These are phyloP conservation scores for Setaria italica DNA, from an alignment of 202 grass and related monocot species.

Conservation along the genomic window DNA sequence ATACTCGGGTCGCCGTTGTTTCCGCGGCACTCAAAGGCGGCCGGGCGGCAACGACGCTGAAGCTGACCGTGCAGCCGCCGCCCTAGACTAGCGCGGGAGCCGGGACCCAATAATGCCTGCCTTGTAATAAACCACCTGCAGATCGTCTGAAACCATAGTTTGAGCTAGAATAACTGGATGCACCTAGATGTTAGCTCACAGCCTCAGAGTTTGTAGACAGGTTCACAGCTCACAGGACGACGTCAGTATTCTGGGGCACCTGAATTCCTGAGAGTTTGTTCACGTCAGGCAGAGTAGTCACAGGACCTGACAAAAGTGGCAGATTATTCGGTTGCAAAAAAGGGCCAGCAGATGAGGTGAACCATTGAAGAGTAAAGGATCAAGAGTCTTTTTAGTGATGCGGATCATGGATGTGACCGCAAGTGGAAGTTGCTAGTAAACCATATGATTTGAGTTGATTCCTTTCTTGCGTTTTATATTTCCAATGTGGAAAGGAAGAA, in stretches of 20 bases:
- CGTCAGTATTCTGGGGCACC: background rate
- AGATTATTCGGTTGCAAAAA: background rate
- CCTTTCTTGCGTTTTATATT: background rate
- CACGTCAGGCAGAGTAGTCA: background rate
- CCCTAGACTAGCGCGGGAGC: background rate
- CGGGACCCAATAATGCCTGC: background rate
- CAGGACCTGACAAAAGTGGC: background rate
- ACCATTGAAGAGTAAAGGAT: background rate
- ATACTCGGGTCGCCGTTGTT: constrained; percentile 34
- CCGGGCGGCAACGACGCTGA: constrained; percentile 40
- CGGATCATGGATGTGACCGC: background rate
- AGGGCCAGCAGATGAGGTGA: background rate
- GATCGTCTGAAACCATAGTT: background rate
- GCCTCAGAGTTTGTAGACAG: background rate
- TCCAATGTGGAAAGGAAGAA: background rate
- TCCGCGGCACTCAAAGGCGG: constrained; percentile 58
- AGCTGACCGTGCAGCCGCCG: constrained; percentile 47
- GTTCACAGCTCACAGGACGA: background rate
- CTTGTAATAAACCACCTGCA: background rate
- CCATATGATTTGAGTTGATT: background rate
- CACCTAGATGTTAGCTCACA: background rate
- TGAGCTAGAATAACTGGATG: background rate
- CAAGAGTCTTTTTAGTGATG: background rate
- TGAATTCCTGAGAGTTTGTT: background rate
- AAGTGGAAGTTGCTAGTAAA: background rate